phyloP scores from a whole-genome alignment of 768 basidiomycete genomes.

The Panaeolus cyanescens region DNA sequence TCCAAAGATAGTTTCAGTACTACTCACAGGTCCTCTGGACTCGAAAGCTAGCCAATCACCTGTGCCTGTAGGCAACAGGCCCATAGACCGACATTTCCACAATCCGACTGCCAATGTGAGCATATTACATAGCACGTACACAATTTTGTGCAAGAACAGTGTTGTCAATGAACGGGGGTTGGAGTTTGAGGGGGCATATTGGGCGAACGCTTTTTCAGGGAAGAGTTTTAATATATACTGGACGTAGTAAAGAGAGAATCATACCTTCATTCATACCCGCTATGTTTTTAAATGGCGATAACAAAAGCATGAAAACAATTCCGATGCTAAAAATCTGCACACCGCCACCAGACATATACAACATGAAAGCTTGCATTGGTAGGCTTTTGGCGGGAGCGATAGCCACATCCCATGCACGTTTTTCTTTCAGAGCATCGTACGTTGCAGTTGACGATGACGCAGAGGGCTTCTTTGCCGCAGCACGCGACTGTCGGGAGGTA shows the following conservation, averaged over 20 bases:
- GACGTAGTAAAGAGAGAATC: conserved; percentile 22
- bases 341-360: conserved; percentile 97
- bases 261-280: conserved; percentile 76
- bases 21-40: conserved; percentile 67
- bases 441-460: conserved; percentile 38
- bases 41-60: conserved; percentile 97
- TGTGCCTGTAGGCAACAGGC: conserved; percentile 85
- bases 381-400: conserved; percentile 84
- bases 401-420: conserved; percentile 86
- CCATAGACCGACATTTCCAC: conserved; percentile 95
- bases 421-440: conserved; percentile 70
- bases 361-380: conserved; percentile 98
- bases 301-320: conserved; percentile 90
- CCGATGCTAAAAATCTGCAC: conserved; percentile 98
- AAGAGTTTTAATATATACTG: neutral
- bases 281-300: conserved; percentile 84
- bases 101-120: conserved; percentile 81
- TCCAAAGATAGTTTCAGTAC: neutral
- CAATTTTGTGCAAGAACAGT: conserved; percentile 69
- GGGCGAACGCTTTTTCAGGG: conserved; percentile 58
- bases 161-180: conserved; percentile 51
- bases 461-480: conserved; percentile 31
- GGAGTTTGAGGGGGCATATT: conserved; percentile 70
- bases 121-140: conserved; percentile 72
- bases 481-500: conserved; percentile 47